Conservation (phyloP, 2,329 filamentous ascomycete genomes). For the Colletotrichum echinochloae region DNA sequence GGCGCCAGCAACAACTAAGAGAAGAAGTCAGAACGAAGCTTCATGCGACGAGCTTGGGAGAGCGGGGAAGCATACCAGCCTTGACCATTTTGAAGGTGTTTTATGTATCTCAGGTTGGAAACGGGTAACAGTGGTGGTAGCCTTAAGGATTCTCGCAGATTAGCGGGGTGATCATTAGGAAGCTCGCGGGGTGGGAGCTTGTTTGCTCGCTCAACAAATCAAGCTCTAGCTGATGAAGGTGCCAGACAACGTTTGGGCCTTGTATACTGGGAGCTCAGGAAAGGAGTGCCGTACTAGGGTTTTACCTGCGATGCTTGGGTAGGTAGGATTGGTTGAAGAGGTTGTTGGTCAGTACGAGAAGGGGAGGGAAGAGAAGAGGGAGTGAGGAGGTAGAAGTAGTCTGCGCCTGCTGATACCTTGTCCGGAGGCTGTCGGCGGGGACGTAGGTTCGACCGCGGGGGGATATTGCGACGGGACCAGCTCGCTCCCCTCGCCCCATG, state of each 20-base stretch:
- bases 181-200: constrained; percentile 28
- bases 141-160: constrained; percentile 30
- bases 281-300: background rate
- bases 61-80: constrained; percentile 62
- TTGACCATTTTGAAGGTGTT: constrained; percentile 66
- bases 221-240: constrained; percentile 21
- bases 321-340: background rate
- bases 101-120: constrained; percentile 36
- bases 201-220: constrained; percentile 24
- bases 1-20: constrained; percentile 86
- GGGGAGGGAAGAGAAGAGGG: constrained; percentile 5
- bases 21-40: constrained; percentile 7
- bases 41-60: background rate
- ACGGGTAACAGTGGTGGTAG: constrained; percentile 10
- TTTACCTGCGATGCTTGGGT: constrained; percentile 13
- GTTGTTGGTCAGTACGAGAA: constrained; percentile 14
- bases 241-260: background rate
- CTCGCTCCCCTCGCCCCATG: constrained; percentile 21
- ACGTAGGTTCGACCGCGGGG: constrained; percentile 41
- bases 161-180: constrained; percentile 39
- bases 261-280: background rate
- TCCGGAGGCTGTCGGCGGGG: constrained; percentile 40
- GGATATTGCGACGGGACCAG: constrained; percentile 30
- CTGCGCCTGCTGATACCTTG: constrained; percentile 38
- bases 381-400: constrained; percentile 33